A percentile compares a stretch with the other conserved stretches of the same genome.
These are phyloP conservation scores for Anthracocystis walkeri DNA, from an alignment of 1,284 basidiomycete genomes.

Conservation along the genomic window DNA sequence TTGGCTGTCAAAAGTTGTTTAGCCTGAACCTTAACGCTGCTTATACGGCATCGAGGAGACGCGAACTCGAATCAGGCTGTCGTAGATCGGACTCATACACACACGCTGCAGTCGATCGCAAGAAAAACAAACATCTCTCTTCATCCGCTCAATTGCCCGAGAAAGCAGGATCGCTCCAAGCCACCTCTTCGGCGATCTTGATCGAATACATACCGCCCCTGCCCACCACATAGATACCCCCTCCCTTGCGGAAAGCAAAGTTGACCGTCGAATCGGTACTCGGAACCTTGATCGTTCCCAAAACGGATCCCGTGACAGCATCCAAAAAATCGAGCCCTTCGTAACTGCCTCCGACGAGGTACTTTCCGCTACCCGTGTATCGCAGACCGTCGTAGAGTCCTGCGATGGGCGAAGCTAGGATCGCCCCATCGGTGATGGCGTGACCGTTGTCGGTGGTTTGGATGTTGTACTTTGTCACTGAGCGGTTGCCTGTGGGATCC, in stretches of 20 bases:
- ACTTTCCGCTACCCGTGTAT: constrained; percentile 1
- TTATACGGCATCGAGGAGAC: too few species aligned
- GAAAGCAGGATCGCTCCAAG: constrained; percentile 1
- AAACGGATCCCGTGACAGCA: not conserved
- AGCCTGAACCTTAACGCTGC: too few species aligned
- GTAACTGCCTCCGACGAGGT: not conserved
- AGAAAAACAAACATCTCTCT: too few species aligned
- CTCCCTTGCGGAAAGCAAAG: constrained; percentile 5
- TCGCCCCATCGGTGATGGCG: not conserved
- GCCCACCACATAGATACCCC: not conserved
- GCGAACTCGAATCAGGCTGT: too few species aligned
- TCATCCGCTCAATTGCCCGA: not conserved
- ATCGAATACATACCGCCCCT: not conserved
- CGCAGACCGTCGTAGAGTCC: not conserved
- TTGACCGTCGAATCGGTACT: not conserved
- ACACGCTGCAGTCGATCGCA: too few species aligned
- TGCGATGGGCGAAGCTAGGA: not conserved
- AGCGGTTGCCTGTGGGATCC: too few species aligned
- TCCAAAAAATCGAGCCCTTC: not conserved
- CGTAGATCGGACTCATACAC: too few species aligned
- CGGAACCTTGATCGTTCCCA: not conserved
- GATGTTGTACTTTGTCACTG: too few species aligned
- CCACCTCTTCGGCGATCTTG: not conserved
- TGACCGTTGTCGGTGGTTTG: too few species aligned
- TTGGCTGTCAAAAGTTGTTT: too few species aligned